These are phyloP conservation scores for Trypanosoma theileri DNA, from an alignment of 208 protist species.

Conservation along the genomic window DNA sequence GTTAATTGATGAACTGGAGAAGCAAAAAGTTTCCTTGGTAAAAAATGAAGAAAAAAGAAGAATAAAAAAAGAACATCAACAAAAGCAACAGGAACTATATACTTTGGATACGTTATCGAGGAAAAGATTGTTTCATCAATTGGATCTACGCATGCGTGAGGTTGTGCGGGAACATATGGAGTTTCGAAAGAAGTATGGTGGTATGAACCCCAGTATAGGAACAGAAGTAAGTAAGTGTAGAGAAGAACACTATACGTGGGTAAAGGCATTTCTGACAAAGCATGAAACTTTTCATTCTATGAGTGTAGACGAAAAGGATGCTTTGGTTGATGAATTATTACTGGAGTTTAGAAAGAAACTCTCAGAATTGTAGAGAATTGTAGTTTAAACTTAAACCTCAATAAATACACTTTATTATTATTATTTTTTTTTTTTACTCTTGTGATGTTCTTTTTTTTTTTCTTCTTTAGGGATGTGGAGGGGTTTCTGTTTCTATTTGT, in stretches of 20 bases:
- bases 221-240: constrained; percentile 21
- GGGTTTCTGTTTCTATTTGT: background rate
- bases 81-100: background rate
- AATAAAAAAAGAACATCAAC: background rate
- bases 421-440: background rate
- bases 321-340: constrained; percentile 6
- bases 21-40: constrained; percentile 31
- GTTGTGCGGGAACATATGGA: constrained; percentile 34
- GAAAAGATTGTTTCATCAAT: constrained; percentile 24
- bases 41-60: constrained; percentile 11
- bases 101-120: background rate
- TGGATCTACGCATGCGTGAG: constrained; percentile 57
- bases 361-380: background rate
- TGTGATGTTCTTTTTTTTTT: too few species aligned
- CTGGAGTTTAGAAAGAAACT: constrained; percentile 25
- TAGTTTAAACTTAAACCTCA: background rate
- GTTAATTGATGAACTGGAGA: constrained; percentile 14
- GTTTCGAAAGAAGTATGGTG: background rate
- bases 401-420: background rate
- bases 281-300: background rate
- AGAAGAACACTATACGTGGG: constrained; percentile 16
- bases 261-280: background rate
- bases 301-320: background rate
- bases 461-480: too few species aligned
- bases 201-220: constrained; percentile 9